Base-by-base conservation (phyloP, 352 stramenopile species). In the Phytopythium aichiense region DNA sequence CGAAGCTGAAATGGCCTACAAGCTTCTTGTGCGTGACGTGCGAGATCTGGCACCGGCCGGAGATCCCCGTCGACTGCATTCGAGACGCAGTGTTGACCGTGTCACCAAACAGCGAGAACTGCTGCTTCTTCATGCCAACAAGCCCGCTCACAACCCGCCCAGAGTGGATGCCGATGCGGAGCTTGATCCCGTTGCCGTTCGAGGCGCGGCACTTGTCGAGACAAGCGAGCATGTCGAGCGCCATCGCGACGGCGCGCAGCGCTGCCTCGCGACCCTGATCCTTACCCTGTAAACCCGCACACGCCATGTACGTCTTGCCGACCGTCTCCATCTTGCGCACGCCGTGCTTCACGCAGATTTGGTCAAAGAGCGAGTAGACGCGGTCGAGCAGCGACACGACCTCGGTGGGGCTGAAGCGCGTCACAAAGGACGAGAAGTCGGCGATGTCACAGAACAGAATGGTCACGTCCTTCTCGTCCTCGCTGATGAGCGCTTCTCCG, bases 261-360 rank as follows among this genome's bases (percentile, higher is more conserved):
- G 79, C 89, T 20, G 78, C 87, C 68, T 89, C 87, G 62, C 74
- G 83, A 2, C 77, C 84, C 20, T 81, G 74, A 48, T 96, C 69
- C 56, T 92, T 94, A 28, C 87, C 88, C 54, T 96, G 91, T 11
- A 95, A 65, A 0, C 88, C 90, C 9, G 86, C 87, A 56, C 84
- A 92, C 1, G 84, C 90, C 79, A 98, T 91, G 64, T 96, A 97
- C 20, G 87, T 95, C 62, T 98, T 96, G 5, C 92, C 91, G 7
- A 98, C 93, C 0, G 88, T 97, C 62, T 98, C 90, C 74, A 98
- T 94, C 69, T 98, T 98, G 7, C 91, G 87, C 0, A 98, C 86
- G 13, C 87, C 84, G 58, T 98, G 88, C 61, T 97, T 95, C 40
- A 87, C 68, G 43, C 87, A 95, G 53, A 98, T 92, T 31, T 90